Base-by-base conservation (phyloP, 352 stramenopile genomes). In the Thalassiosira mediterranea region DNA sequence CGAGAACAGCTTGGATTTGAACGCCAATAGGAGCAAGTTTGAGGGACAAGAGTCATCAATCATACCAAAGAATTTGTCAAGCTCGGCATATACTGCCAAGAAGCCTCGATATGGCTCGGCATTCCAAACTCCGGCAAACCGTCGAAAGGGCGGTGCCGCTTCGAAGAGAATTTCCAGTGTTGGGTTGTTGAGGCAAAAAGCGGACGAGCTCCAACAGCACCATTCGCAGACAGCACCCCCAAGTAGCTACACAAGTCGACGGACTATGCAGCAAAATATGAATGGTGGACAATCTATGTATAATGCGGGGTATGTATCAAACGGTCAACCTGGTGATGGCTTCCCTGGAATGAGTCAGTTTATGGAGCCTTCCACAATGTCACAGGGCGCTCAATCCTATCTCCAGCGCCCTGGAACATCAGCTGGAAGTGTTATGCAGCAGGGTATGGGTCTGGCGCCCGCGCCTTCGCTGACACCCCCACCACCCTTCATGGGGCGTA, bases 1-100 rank as follows among this genome's bases (percentile, higher is more conserved):
- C 1, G 89, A 94, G 54, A 67, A 51, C 32, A 80, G 58, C 32
- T 58, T 91, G 26, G 72, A 87, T 44, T 53, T 53, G 19, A 64
- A 72, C 10, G 56, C 76, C 10, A 47, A 42, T 19, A 64, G 17
- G 60, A 73, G 58, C 52, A 69, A 68, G 25, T 10, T 61, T 4
- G 29, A 44, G 17, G 2, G 4, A 25, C 28, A 8, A 42, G 23
- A 72, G 23, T 42, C 31, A 40, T 81, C 63, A 17, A 83, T 83
- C 19, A 52, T 83, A 48, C 74, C 74, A 31, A 48, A 13, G 15
- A 66, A 10, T 44, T 3, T 28, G 25, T 4, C 40, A 3, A 61
- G 42, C 29, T 51, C 68, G 19, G 17, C 10, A 28, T 67, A 60
- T 46, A 58, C 60, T 25, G 37, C 46, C 40, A 63, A 59, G 10